Percentiles rank a stretch among this genome's conserved stretches.
Evolutionary conservation across 345 rosid species (phyloP).

Genomic region (Cardamine occulta): DNA sequence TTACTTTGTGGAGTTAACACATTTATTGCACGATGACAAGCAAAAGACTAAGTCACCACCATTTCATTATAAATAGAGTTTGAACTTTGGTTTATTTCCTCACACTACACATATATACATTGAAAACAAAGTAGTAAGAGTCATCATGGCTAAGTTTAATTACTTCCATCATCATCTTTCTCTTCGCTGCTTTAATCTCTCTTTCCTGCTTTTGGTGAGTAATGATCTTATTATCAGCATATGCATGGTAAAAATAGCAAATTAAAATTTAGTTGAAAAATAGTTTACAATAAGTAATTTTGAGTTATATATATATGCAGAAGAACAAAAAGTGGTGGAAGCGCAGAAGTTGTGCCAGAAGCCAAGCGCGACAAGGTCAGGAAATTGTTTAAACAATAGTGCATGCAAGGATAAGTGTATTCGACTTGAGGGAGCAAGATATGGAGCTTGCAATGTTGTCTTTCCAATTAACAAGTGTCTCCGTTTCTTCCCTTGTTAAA

Average conservation of each 20-base stretch:
- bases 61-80: background rate
- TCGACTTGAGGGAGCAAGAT: constrained; percentile 30
- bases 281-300: background rate
- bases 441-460: background rate
- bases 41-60: background rate
- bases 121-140: background rate
- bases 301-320: background rate
- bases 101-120: background rate
- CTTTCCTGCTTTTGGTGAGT: background rate
- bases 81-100: background rate
- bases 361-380: background rate
- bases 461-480: background rate
- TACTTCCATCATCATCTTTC: background rate
- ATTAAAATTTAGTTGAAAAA: background rate
- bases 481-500: background rate
- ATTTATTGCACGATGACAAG: background rate
- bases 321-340: background rate
- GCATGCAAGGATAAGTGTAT: constrained; percentile 27
- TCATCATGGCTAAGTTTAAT: background rate
- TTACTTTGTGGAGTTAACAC: background rate
- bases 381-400: background rate
- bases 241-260: background rate
- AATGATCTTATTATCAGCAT: background rate
- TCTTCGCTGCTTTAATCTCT: background rate
- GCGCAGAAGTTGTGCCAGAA: background rate